Conservation (phyloP, 1,284 basidiomycete genomes). For the Cryptococcus hybrid region DNA sequence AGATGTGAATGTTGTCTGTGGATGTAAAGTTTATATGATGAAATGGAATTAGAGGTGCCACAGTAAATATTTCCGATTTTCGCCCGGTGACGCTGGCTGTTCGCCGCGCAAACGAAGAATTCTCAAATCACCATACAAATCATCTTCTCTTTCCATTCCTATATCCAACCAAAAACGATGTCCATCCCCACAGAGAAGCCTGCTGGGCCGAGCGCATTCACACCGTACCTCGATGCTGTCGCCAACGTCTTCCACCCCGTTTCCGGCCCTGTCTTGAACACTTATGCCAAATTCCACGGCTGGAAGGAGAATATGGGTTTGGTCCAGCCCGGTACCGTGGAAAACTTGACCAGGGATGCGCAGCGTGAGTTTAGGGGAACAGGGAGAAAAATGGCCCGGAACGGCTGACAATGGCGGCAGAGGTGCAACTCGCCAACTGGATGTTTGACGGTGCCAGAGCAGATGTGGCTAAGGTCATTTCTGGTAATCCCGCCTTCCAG, state of each 20-base stretch:
- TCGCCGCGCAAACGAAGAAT: not conserved
- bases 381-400: not conserved
- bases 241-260: conserved; percentile 43
- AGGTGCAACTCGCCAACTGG: conserved; percentile 88
- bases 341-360: conserved; percentile 87
- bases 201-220: conserved; percentile 27
- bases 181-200: conserved; percentile 18
- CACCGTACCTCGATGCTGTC: conserved; percentile 42
- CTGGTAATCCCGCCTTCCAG: conserved; percentile 93
- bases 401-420: conserved; percentile 49
- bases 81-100: not conserved
- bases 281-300: conserved; percentile 68
- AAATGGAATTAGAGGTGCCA: not conserved
- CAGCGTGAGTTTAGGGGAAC: conserved; percentile 61
- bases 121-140: not conserved
- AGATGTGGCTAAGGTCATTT: conserved; percentile 92
- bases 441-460: conserved; percentile 96
- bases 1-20: no score
- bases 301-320: conserved; percentile 79
- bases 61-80: conserved; percentile 1
- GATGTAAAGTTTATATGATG: not conserved
- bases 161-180: not conserved
- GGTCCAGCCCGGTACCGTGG: conserved; percentile 82
- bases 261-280: conserved; percentile 59
- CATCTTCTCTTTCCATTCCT: not conserved